Base-by-base conservation (phyloP, 495 filamentous ascomycete species). In the Echria macrotheca region DNA sequence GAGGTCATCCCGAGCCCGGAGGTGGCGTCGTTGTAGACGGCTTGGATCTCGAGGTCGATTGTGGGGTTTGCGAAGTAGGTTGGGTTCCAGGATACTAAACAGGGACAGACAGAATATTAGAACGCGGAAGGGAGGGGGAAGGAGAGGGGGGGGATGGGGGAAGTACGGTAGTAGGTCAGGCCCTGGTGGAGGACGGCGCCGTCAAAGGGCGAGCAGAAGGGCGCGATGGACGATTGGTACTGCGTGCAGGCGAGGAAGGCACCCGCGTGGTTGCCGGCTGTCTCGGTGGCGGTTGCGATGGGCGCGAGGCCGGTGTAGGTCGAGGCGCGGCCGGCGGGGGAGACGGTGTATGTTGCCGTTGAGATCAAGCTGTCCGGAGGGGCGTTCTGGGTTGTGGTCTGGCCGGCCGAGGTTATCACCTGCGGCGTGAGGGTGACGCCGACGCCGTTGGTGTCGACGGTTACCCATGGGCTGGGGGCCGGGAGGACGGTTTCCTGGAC, bases 221-320 rank as follows among this genome's bases (percentile, higher is more conserved):
- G 65, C 39, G 47, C 53, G 17, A 53, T 41, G 24, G 25, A 28
- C 48, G 45, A 49, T 12, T 55, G 49, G 44, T 58, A 43, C 17
- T 41, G 19, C 8, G 36, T 31, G 52, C 64, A 67, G 5, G 54
- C 54, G 7, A 58, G 54, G 42, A 68, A 68, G 11, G 52, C 47
- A 25, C 63, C 64, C 0, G 36, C 50, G 31, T 33, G 23, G 11
- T 32, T 28, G 23, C 33, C 42, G n/a, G n/a, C n/a, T n/a, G n/a
- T n/a, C 1, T 50, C 54, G 1, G 60, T 54, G 6, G 64, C 55
- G 1, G 52, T 55, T 1, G 60, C 58, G 3, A 62, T 53, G 1
- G 65, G 65, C 8, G 61, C 45, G 28, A 60, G 45, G n/a, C 60
- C 61, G 6, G 60, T 64, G 48, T 53, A 60, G 14, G 58, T 62